Base-by-base conservation (phyloP, 805 yeast species). In the Spencermartinsiella europaea region DNA sequence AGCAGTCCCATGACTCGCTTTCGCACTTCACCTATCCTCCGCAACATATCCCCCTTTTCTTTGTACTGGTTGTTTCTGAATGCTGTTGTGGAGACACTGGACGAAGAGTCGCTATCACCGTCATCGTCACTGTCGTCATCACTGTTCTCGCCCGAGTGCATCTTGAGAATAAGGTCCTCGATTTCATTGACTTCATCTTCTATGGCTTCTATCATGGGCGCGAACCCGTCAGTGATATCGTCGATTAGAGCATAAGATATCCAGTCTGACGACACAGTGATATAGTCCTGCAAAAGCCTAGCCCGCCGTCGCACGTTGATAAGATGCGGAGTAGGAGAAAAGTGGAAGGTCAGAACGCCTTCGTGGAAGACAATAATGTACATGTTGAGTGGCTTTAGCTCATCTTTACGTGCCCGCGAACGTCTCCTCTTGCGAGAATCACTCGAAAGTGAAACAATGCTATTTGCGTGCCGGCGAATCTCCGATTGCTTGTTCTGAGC, bases 191-290 rank as follows among this genome's bases (percentile, higher is more conserved):
- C 98, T 58, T 93, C 99, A 49, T 82, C 88, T 61, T 93, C 98
- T 44, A 93, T 90, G 40, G 91, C 79, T 48, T 87, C 95, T 52
- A 93, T 90, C 83, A 93, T 80, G 2, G 99, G 99, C 0, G 95
- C 98, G 71, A 87, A 93, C 0, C 95, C 95, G 71, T 93, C 99
- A 0, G 97, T 91, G 53, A 93, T 87, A 63, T 93, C 98, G 69
- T 93, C 99, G 56, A 93, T 87, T 52, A 93, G 69, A 0, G 98
- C 98, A 67, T 93, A 93, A 1, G 96, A 91, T 39, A 93, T 83
- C 99, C 99, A 93, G 64, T 93, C 98, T 0, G 97, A 80, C 2
- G 91, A 79, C 3, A 93, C 95, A 2, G 86, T 87, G 51, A 93
- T 70, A 60, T 90, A 91, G 63, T 93, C 99, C 51, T 83, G 75